Evolutionary conservation across 1,139 yeast genomes (phyloP), one percentile per base, ranked within the genome.

Genomic region (Scheffersomyces cryptocercus): DNA sequence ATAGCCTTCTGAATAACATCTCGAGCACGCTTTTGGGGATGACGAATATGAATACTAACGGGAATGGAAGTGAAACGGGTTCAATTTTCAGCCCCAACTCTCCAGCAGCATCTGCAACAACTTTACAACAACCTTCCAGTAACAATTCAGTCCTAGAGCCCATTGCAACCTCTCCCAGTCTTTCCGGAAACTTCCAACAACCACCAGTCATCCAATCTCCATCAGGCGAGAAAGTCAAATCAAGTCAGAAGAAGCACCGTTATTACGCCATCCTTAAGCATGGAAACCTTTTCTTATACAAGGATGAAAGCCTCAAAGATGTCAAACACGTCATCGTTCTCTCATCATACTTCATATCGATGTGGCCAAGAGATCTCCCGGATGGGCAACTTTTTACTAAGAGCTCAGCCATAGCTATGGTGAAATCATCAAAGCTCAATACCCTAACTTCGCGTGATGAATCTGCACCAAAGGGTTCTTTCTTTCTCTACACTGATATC

Each of bases 331-430:
- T 88, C 5, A 81, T 91, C 49, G 91, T 88, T 1, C 65, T 91
- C 32, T 78, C 86, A 4, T 80, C 85, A 54, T 81, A 82, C 53
- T 72, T 88, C 39, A 85, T 89, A 1, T 70, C 87, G 0, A 67
- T 90, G n/a, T 93, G 97, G 97, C 99, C 98, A 1, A 77, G 91
- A 20, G 69, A 73, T 40, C 63, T 82, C 32, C 68, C 78, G 1
- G 97, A 90, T 57, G 88, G 84, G 5, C 87, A 86, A 53, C 64
- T 91, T 31, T 93, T 89, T 62, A 82, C 93, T 11, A 87, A 87
- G 54, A 77, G 84, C 55, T 78, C 89, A 12, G 88, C 97, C 16
- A 84, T 93, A 37, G 86, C 93, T 43, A 68, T 93, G 11, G 62
- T 85, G 46, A 82, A 67, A 46, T 31, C 47, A 4, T 30, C 49